Percentiles rank a stretch among this genome's conserved stretches.
These are phyloP conservation scores for Schizonepeta tenuifolia DNA, from an alignment of 257 asterid genomes.

Conservation along the genomic window DNA sequence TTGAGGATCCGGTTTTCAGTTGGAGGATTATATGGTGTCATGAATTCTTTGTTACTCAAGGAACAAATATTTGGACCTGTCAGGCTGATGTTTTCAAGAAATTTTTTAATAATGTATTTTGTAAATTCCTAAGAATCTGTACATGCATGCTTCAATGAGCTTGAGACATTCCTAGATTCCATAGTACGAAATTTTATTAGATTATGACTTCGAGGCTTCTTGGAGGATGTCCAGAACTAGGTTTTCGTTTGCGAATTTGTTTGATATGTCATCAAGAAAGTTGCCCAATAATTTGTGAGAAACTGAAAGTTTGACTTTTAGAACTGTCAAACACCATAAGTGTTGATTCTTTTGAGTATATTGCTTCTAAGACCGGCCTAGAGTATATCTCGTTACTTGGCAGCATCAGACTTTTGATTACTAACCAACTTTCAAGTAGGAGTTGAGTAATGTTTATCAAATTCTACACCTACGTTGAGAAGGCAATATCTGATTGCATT, in stretches of 20 bases:
- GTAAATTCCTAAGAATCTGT: constrained; percentile 1
- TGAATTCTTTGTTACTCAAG: neutral
- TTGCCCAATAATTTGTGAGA: neutral
- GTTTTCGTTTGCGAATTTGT: neutral
- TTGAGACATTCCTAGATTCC: neutral
- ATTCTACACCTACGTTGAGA: neutral
- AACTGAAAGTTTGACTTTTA: neutral
- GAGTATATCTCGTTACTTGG: neutral
- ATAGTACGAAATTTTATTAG: neutral
- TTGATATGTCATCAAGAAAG: neutral
- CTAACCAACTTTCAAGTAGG: neutral
- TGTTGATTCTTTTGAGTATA: neutral
- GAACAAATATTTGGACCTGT: neutral
- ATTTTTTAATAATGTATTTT: neutral
- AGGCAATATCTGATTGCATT: neutral
- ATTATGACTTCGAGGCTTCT: neutral
- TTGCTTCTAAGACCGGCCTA: neutral
- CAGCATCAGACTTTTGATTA: neutral
- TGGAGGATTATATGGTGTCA: neutral
- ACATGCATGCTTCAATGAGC: neutral
- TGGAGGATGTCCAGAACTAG: neutral
- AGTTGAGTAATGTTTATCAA: neutral
- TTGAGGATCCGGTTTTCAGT: neutral
- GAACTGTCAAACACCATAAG: neutral
- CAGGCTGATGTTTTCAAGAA: constrained; percentile 4